Conservation (phyloP, 495 filamentous ascomycete species). For the Penicillium longicatenatum region DNA sequence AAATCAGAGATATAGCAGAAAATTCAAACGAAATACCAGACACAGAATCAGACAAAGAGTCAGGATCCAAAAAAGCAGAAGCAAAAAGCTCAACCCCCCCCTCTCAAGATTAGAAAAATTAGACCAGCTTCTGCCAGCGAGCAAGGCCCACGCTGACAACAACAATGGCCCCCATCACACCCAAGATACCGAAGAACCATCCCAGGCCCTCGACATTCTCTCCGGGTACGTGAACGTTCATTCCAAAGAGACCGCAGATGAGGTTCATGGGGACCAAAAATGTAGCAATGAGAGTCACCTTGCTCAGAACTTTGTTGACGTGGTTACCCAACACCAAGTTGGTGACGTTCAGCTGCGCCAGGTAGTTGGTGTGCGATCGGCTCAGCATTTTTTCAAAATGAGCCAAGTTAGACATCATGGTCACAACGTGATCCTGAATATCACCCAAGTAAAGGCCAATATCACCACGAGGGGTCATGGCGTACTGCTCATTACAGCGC, state of each 20-base stretch:
- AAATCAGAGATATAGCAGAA: not conserved
- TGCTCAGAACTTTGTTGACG: slow-evolving; percentile 83
- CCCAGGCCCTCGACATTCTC: slow-evolving; percentile 50
- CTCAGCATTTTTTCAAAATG: slow-evolving; percentile 98
- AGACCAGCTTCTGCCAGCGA: slow-evolving; percentile 47
- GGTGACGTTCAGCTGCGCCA: slow-evolving; percentile 91
- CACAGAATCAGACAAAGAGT: not conserved
- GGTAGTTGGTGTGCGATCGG: slow-evolving; percentile 92
- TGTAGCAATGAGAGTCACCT: slow-evolving; percentile 93
- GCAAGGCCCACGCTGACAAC: slow-evolving; percentile 52
- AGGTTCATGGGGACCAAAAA: slow-evolving; percentile 96
- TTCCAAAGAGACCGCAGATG: slow-evolving; percentile 93
- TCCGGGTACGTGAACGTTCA: slow-evolving; percentile 91
- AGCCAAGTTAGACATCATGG: slow-evolving; percentile 93
- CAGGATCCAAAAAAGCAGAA: not conserved
- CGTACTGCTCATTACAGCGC: slow-evolving; percentile 95
- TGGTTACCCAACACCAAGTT: slow-evolving; percentile 78
- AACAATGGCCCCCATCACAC: slow-evolving; percentile 62
- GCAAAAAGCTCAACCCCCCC: too few species aligned
- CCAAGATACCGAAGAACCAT: slow-evolving; percentile 84
- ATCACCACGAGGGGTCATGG: slow-evolving; percentile 89
- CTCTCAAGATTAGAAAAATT: too few species aligned
- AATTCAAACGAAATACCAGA: not conserved
- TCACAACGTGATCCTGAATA: slow-evolving; percentile 98
- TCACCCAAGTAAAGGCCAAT: slow-evolving; percentile 95